Evolutionary conservation across 2,329 filamentous ascomycete species (phyloP), one percentile per base, ranked within the genome.

Genomic region (Teratosphaeria nubilosa): DNA sequence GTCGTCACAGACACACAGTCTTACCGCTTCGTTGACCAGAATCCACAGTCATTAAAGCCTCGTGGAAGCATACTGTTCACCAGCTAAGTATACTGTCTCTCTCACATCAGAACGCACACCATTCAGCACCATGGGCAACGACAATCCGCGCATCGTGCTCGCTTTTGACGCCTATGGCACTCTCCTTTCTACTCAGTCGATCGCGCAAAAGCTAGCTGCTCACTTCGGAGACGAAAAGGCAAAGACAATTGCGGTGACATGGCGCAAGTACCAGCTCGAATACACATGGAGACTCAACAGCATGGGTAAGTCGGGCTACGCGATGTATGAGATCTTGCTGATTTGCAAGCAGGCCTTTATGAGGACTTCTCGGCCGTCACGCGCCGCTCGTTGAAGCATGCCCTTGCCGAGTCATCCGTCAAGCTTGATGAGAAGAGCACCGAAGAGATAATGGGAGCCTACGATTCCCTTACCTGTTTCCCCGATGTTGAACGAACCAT

Each of bases 161-260:
- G 87, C 86, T 1, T 90, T 91, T 62, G 87, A 91, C 66, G 77
- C 88, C 1, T 91, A 90, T 71, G 87, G 86, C 56, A 91, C 87
- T 1, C 73, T 91, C 10, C 77, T 91, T 5, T 88, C 86, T 10
- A 89, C 87, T 1, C 82, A 83, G 51, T 87, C 84, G 31, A 88
- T 90, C 61, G 78, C 80, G 6, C 73, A 77, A 37, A 77, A 84
- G 59, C 74, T 91, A 13, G 78, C 79, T 16, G 72, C 74, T 32
- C 72, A 84, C 58, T 84, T 84, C 65, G 84, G 81, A 6, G 69
- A 80, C 31, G 81, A 83, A 5, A 79, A 80, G 63, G 83, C 84
- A 2, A 72, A 76, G 25, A 70, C 71, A 0, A 77, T 90, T 32
- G 82, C 86, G 4, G 70, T 78, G 16, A 71, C 82, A 66, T 90